A percentile compares a stretch with the other conserved stretches of the same genome.
phyloP scores from a whole-genome alignment of 1,139 yeast species.

The Taiozyma sp. region DNA sequence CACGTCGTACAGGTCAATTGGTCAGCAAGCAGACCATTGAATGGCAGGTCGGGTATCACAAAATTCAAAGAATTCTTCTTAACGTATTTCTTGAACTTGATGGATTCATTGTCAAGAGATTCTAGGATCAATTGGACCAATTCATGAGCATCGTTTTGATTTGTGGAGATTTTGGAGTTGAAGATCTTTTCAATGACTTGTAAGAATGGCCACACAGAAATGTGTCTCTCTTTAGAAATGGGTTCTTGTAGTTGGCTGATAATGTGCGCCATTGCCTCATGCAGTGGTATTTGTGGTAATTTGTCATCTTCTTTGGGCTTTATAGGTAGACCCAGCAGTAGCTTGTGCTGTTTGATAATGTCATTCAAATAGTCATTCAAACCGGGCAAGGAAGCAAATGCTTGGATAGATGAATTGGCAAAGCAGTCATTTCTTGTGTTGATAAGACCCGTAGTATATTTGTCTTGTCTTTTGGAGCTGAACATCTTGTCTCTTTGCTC shows the following conservation, averaged over 20 bases:
- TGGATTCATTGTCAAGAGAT: constrained; percentile 66
- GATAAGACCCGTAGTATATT: constrained; percentile 74
- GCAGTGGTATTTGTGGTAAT: constrained; percentile 41
- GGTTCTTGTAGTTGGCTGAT: constrained; percentile 61
- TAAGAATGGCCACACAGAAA: constrained; percentile 77
- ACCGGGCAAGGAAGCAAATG: constrained; percentile 66
- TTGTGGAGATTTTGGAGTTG: constrained; percentile 68
- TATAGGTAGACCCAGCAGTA: constrained; percentile 12
- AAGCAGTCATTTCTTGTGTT: constrained; percentile 88
- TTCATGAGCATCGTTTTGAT: constrained; percentile 96
- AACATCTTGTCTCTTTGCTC: constrained; percentile 21
- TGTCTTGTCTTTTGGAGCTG: constrained; percentile 55
- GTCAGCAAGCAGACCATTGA: constrained; percentile 61
- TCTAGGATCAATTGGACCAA: constrained; percentile 76
- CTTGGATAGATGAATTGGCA: constrained; percentile 89
- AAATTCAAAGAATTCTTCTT: constrained; percentile 21
- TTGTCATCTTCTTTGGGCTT: constrained; percentile 12
- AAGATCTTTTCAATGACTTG: constrained; percentile 74
- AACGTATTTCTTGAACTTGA: constrained; percentile 36
- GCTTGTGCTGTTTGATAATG: constrained; percentile 30
- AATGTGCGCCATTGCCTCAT: constrained; percentile 51
- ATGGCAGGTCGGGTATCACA: constrained; percentile 59
- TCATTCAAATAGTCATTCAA: constrained; percentile 58
- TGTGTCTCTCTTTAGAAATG: constrained; percentile 43
- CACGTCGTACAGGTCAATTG: constrained; percentile 70